Evolutionary conservation across 305 asterid species (phyloP).

Genomic region (Solanum aculeatissimum): DNA sequence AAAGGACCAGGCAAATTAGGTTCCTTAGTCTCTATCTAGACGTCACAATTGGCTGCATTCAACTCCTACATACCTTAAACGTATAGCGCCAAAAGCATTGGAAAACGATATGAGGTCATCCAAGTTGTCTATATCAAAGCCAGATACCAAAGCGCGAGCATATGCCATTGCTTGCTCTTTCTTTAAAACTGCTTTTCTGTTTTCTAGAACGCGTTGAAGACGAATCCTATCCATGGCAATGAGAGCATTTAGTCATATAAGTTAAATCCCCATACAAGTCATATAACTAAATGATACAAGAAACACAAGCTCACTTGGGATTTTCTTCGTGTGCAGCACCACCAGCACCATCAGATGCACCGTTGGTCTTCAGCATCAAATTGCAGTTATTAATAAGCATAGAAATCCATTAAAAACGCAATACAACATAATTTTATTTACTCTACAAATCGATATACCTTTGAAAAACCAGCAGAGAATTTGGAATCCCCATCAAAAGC

Average conservation of each 20-base stretch:
- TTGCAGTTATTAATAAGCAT: not conserved
- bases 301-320: conserved; percentile 36
- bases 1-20: not conserved
- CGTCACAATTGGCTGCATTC: not conserved
- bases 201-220: conserved; percentile 64
- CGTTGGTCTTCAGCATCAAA: conserved; percentile 18
- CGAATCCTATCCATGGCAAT: conserved; percentile 36
- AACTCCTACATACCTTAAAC: conserved; percentile 40
- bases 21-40: not conserved
- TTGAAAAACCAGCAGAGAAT: conserved; percentile 8
- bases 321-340: conserved; percentile 38
- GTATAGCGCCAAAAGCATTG: conserved; percentile 72
- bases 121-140: conserved; percentile 50
- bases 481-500: conserved; percentile 21
- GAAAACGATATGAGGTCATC: conserved; percentile 59
- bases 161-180: conserved; percentile 94
- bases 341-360: conserved; percentile 20
- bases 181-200: conserved; percentile 63
- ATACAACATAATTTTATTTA: not conserved
- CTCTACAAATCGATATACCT: not conserved
- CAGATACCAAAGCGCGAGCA: conserved; percentile 79
- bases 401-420: not conserved
- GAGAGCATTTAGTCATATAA: not conserved
- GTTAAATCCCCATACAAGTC: not conserved
- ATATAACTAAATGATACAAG: not conserved